Evolutionary conservation across 768 basidiomycete species (phyloP), one percentile per base, ranked within the genome.

Genomic region (Hydnum rufescens): DNA sequence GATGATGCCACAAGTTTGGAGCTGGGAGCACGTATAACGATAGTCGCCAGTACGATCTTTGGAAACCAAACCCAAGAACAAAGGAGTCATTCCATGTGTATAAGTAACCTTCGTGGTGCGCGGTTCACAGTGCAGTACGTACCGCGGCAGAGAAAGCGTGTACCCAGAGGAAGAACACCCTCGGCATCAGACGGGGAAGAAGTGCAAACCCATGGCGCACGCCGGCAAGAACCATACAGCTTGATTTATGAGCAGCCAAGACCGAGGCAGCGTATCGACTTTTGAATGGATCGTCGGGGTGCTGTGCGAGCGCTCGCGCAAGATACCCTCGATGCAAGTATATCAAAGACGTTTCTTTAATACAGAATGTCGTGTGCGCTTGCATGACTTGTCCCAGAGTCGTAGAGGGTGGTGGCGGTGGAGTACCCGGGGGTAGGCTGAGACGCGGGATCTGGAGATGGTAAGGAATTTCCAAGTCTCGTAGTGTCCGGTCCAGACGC

Each of bases 121-220:
- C 23, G 19, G 51, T 49, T 51, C 23, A 48, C 53, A 55, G 34
- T 32, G 51, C 44, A 52, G 34, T 8, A 62, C 74, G 51, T 57
- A 80, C 78, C 55, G 77, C 65, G 22, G 77, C 73, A 19, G 77
- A 78, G 60, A 81, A 81, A 3, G 73, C 74, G 60, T 81, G 78
- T 1, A 78, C 80, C 80, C 80, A 82, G 29, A 81, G 59, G 25
- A 77, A 76, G 78, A 78, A 82, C 58, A 79, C 78, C 39, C 78
- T 67, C 31, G 75, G 71, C 51, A 80, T 75, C 57, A 76, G 72
- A 16, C 67, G 66, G 0, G 77, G 76, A 59, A 76, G 75, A 53
- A 71, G 58, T 5, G 62, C 61, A 55, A 74, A 76, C 53, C 28
- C 49, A 34, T 69, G 23, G 73, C 74, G 57, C 75, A 80, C 34